Evolutionary conservation across 371 early-diverging fungal species (phyloP).

Genomic region (Choanephora cucurbitarum): DNA sequence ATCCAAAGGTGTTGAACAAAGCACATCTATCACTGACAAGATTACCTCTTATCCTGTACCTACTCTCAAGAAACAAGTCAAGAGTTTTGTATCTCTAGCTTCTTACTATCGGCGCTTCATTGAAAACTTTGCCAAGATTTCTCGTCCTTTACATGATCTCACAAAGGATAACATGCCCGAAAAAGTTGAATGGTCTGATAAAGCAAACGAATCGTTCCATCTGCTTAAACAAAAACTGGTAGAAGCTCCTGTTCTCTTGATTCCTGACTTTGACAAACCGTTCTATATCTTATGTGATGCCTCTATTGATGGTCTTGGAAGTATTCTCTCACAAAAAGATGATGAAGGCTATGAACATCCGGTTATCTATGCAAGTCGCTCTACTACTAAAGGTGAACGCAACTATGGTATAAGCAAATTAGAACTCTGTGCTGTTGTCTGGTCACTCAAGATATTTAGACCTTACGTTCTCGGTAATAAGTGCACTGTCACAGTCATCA

Average conservation of each 20-base stretch:
- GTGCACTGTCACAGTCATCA: neutral
- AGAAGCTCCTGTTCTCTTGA: neutral
- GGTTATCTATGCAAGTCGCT: slow-evolving; percentile 1
- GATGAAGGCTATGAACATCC: slow-evolving; percentile 1
- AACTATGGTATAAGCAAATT: slow-evolving; percentile 4
- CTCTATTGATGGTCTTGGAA: neutral
- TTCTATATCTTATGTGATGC: neutral
- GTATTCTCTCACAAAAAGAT: neutral
- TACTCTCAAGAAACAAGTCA: neutral
- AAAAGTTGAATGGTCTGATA: neutral
- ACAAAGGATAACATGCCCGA: neutral
- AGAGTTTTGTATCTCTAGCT: slow-evolving; percentile 2
- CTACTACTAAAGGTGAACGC: neutral
- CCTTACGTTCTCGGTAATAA: slow-evolving; percentile 1
- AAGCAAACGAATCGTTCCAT: neutral
- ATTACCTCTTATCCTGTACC: slow-evolving; percentile 4
- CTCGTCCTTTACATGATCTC: slow-evolving; percentile 3
- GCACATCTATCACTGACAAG: neutral
- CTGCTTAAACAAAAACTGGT: neutral
- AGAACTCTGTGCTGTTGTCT: slow-evolving; percentile 2
- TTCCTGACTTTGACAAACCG: neutral
- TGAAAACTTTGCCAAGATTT: slow-evolving; percentile 1
- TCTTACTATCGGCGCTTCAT: slow-evolving; percentile 5
- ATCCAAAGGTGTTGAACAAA: neutral
- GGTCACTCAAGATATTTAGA: slow-evolving; percentile 2